Conservation (phyloP, 805 yeast species). For the Priceomyces carsonii region DNA sequence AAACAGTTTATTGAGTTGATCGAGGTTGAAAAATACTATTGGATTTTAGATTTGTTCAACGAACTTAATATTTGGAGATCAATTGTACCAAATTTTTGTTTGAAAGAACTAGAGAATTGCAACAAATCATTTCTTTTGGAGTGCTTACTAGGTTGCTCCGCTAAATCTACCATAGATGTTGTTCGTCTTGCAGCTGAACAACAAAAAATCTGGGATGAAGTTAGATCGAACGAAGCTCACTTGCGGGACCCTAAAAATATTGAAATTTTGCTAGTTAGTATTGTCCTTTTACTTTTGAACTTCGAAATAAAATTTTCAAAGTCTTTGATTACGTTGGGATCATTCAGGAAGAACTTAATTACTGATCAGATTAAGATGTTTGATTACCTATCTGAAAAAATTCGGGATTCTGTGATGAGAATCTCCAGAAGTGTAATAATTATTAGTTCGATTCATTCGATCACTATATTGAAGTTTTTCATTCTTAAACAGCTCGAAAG, state of each 20-base stretch:
- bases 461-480: constrained; percentile 28
- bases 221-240: constrained; percentile 11
- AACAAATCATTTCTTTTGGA: constrained; percentile 24
- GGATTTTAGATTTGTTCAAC: constrained; percentile 42
- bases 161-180: constrained; percentile 9
- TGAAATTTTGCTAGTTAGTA: constrained; percentile 31
- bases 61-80: constrained; percentile 40
- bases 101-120: constrained; percentile 15
- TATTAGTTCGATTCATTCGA: constrained; percentile 30
- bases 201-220: constrained; percentile 21
- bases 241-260: constrained; percentile 15
- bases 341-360: constrained; percentile 15
- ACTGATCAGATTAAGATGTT: constrained; percentile 35
- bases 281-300: constrained; percentile 28
- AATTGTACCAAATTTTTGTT: constrained; percentile 34
- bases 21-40: constrained; percentile 35
- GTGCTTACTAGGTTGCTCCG: constrained; percentile 33
- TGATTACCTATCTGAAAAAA: no score
- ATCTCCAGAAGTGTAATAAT: no score
- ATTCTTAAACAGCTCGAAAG: constrained; percentile 18
- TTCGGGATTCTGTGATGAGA: no score
- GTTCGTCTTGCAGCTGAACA: constrained; percentile 20
- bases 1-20: constrained; percentile 22
- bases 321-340: constrained; percentile 11
- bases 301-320: constrained; percentile 17